Evolutionary conservation across 495 filamentous ascomycete genomes (phyloP).

Genomic region (Neurospora sp.): DNA sequence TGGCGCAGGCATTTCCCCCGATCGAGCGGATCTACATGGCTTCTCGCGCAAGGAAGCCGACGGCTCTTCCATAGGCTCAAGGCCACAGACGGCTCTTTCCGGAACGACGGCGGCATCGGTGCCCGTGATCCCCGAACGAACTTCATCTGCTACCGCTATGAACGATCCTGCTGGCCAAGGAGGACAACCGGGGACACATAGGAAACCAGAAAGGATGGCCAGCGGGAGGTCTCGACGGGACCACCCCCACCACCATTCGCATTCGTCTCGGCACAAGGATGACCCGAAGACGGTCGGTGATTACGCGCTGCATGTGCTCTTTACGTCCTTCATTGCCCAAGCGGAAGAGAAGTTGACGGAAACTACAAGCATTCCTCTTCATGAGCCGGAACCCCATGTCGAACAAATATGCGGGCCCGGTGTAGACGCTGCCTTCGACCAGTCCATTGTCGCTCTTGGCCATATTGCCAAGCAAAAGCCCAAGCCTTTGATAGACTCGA

Average conservation of each 20-base stretch:
- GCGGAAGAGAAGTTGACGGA: constrained; percentile 90
- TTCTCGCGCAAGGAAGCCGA: constrained; percentile 36
- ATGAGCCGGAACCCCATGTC: constrained; percentile 64
- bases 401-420: constrained; percentile 85
- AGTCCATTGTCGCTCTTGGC: constrained; percentile 84
- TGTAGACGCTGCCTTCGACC: constrained; percentile 84
- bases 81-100: constrained; percentile 33
- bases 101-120: constrained; percentile 29
- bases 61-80: constrained; percentile 16
- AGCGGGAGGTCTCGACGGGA: constrained; percentile 59
- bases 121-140: constrained; percentile 24
- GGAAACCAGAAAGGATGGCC: constrained; percentile 51
- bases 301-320: constrained; percentile 92
- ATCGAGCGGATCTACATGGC: constrained; percentile 31
- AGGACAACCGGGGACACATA: constrained; percentile 23
- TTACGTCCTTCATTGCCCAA: constrained; percentile 79
- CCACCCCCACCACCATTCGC: constrained; percentile 68
- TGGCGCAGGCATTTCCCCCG: constrained; percentile 35
- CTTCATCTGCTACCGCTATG: constrained; percentile 19
- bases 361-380: constrained; percentile 59
- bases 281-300: constrained; percentile 88
- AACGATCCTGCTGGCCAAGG: constrained; percentile 6
- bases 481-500: constrained; percentile 88
- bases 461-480: constrained; percentile 91
- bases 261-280: constrained; percentile 63